Percentiles rank a stretch among this genome's conserved stretches.
Evolutionary conservation across 2,329 filamentous ascomycete genomes (phyloP).

Genomic region (Sporothrix curviconia): DNA sequence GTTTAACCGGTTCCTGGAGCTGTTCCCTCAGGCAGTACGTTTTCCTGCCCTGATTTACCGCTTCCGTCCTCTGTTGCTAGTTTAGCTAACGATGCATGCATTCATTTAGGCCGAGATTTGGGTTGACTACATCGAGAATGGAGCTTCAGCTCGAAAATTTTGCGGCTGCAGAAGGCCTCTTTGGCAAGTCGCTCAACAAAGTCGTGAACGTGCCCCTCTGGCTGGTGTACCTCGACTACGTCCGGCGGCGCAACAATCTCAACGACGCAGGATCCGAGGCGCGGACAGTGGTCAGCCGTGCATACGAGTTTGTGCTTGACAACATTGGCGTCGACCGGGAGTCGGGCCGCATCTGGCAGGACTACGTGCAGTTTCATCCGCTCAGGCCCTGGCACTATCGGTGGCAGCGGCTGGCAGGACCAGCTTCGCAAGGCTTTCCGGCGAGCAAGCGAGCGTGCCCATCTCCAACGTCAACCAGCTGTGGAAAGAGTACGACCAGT

Average conservation of each 20-base stretch:
- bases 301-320: conserved; percentile 87
- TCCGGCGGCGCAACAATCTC: conserved; percentile 83
- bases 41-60: neutral
- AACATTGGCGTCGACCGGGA: conserved; percentile 89
- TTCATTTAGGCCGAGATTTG: conserved; percentile 75
- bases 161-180: conserved; percentile 71
- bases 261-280: conserved; percentile 72
- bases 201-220: conserved; percentile 82
- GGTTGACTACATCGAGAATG: conserved; percentile 81
- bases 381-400: conserved; percentile 75
- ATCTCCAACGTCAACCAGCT: conserved; percentile 74
- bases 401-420: conserved; percentile 88
- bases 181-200: conserved; percentile 67
- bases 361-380: conserved; percentile 94
- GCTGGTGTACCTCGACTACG: conserved; percentile 91
- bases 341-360: conserved; percentile 82
- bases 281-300: conserved; percentile 71
- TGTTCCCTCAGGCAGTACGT: conserved; percentile 83
- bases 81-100: neutral
- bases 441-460: conserved; percentile 77
- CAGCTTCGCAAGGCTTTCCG: conserved; percentile 87
- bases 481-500: conserved; percentile 97
- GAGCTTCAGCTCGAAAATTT: conserved; percentile 84
- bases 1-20: conserved; percentile 79
- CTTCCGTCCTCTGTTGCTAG: conserved; percentile 28